Base-by-base conservation (phyloP, 306 rosid species). In the Senna siamea region DNA sequence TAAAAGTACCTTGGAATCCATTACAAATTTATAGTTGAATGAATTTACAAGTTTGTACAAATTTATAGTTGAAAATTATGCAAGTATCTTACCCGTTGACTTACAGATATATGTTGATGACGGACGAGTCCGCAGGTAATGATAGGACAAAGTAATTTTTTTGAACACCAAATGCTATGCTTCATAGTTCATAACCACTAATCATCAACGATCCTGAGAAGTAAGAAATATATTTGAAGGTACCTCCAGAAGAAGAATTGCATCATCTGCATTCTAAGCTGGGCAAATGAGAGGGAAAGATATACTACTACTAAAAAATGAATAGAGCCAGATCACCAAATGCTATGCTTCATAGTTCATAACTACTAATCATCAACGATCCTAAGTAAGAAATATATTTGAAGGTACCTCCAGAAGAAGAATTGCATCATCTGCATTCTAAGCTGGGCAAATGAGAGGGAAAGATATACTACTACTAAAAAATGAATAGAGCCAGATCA, bases 191-290 rank as follows among this genome's bases (percentile, higher is more conserved):
- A 26, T 26, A 26, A 26, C 30, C 2, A 26, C 30, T 26, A 26
- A 26, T 26, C 30, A 26, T 3, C 30, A 26, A 26, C 30, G 30
- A 26, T 26, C 30, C 30, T 26, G 3, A 26, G 30, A 26, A 26
- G 30, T 26, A 26, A 26, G 30, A 26, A 26, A 26, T 26, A 26
- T 26, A 26, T 26, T 26, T 26, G 30, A 26, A 26, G 30, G 3
- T 26, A 26, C 30, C 30, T 26, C 30, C 2, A 1, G 30, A 71
- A 94, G 98, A 53, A 94, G 86, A 60, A 92, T 95, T 87, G 90
- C 99, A 69, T 90, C 98, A 81, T 95, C 97, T 32, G 99, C 97
- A 86, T 95, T 90, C 98, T 96, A 95, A 82, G 88, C 99, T 2
- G 93, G 85, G 85, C 97, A 95, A 74, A 92, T 84, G 72, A 95